phyloP scores from a whole-genome alignment of 331 rosid species.

The Saraca asoca region DNA sequence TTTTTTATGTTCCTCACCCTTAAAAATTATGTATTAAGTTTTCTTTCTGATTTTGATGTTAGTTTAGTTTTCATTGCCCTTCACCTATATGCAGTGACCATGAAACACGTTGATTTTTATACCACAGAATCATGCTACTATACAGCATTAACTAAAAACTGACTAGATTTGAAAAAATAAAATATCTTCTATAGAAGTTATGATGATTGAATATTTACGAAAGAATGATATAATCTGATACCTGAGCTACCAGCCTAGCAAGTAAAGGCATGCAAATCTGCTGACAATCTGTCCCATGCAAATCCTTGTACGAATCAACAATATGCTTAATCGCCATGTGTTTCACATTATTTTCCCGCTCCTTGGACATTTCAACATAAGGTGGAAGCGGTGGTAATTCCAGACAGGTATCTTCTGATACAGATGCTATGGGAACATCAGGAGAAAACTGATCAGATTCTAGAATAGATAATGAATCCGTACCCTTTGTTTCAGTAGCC shows the following conservation, averaged over 20 bases:
- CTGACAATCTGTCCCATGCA: constrained; percentile 58
- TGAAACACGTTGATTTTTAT: neutral
- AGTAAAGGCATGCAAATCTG: constrained; percentile 82
- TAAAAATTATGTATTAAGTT: neutral
- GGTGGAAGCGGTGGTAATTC: constrained; percentile 83
- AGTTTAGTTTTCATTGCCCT: neutral
- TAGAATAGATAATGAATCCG: constrained; percentile 49
- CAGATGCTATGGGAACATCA: constrained; percentile 51
- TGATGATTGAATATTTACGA: neutral
- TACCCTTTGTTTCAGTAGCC: constrained; percentile 46
- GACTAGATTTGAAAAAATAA: neutral
- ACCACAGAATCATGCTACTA: neutral
- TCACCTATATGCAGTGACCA: neutral
- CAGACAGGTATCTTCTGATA: constrained; percentile 73
- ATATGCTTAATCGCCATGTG: constrained; percentile 70
- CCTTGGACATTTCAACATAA: constrained; percentile 71
- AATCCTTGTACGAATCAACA: constrained; percentile 66
- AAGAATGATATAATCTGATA: constrained; percentile 37
- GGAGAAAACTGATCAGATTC: constrained; percentile 73
- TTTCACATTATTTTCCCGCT: constrained; percentile 63
- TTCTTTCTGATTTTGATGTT: neutral
- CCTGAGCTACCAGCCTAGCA: constrained; percentile 97
- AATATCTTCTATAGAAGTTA: constrained; percentile 15
- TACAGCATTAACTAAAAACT: constrained; percentile 27
- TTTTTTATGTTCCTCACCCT: constrained; percentile 1